Evolutionary conservation across 176 grass and related monocot genomes (phyloP), one percentile per base, ranked within the genome.

Genomic region (Zea luxurians): DNA sequence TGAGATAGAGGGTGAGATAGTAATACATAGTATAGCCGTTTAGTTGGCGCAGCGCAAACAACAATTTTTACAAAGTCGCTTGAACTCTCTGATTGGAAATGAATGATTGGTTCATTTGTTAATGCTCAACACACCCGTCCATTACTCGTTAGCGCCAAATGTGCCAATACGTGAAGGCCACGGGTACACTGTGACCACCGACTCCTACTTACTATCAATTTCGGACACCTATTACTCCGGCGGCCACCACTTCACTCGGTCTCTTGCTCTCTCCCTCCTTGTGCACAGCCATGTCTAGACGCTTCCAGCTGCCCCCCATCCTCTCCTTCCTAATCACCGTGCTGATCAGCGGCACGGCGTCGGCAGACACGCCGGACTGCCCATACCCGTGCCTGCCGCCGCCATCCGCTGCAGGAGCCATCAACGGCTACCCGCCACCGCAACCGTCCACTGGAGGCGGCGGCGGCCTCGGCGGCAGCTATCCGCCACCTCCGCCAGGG

Each of bases 331-430:
- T 27, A 27, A 27, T 63, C 86, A 69, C 48, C 64, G n/a, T 48
- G 64, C 53, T 82, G 38, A 7, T 44, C 64, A 7, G 47, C 65
- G 16, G 16, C 18, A 83, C 70, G 49, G 36, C 80, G 70, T 73
- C 45, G 13, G 77, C 71, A 0, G 86, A 89, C 82, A 77, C 80
- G 43, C 80, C 80, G 8, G 76, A 83, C 18, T 90, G 88, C 46
- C 84, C 84, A 9, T 90, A 90, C 80, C 88, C 88, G 13, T 91
- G 86, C 83, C 89, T 86, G 8, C 89, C 86, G 7, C 83, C 89
- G 46, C 89, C 82, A 3, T 66, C 41, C 62, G 45, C 74, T 0
- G 74, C 69, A 6, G 68, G 77, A 11, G 8, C 41, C 36, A 63
- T 75, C 41, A 72, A 62, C 75, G 73, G 63, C 78, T 88, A 88